Percentiles rank a stretch among this genome's conserved stretches.
Conservation (phyloP, 768 basidiomycete species). For the Leccinum uliginosum region DNA sequence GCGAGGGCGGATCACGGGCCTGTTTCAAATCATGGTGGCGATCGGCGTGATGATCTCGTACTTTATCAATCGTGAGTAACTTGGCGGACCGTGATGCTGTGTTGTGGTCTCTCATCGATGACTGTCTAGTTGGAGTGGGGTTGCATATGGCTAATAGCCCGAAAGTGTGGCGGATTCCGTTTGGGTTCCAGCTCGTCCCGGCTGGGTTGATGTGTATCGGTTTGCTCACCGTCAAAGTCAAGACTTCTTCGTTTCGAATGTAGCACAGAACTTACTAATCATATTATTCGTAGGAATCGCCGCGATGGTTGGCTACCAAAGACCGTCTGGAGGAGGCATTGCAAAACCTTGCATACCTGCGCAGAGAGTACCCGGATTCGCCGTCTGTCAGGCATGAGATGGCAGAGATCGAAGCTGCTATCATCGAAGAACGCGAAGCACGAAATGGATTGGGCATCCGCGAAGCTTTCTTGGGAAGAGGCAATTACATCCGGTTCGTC, state of each 20-base stretch:
- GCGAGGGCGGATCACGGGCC: constrained; percentile 78
- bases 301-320: constrained; percentile 69
- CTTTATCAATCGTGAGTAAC: constrained; percentile 66
- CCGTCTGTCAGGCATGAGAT: constrained; percentile 53
- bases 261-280: constrained; percentile 10
- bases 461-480: constrained; percentile 77
- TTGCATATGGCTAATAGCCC: constrained; percentile 45
- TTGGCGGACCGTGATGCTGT: background rate
- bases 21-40: constrained; percentile 85
- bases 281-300: constrained; percentile 51
- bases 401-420: constrained; percentile 79
- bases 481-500: constrained; percentile 78
- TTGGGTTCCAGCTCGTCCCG: constrained; percentile 72
- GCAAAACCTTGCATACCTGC: constrained; percentile 60
- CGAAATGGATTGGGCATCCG: constrained; percentile 60
- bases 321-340: constrained; percentile 52
- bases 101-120: constrained; percentile 1
- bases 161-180: constrained; percentile 66
- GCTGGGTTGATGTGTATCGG: constrained; percentile 68
- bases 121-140: constrained; percentile 51
- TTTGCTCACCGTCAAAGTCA: constrained; percentile 59
- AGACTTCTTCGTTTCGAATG: background rate
- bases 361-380: constrained; percentile 40
- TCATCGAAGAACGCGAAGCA: constrained; percentile 65
- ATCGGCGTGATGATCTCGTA: constrained; percentile 83